These are phyloP conservation scores for Aspergillus costaricaensis DNA, from an alignment of 2,329 filamentous ascomycete species.

Conservation along the genomic window DNA sequence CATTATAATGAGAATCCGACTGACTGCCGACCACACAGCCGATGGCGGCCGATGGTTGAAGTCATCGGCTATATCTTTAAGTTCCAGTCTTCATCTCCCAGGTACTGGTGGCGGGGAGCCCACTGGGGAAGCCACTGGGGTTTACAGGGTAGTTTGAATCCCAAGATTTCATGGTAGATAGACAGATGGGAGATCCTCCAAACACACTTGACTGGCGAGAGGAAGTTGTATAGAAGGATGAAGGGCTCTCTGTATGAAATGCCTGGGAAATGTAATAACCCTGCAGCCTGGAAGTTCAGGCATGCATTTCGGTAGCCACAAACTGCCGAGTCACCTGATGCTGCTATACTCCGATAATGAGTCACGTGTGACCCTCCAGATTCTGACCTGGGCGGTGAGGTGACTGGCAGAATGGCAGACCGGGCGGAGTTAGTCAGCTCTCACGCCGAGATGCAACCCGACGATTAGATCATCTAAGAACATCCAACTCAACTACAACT, in stretches of 20 bases:
- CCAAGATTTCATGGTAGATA: too few relatives aligned
- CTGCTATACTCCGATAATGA: too few relatives aligned
- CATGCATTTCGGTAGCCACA: neutral
- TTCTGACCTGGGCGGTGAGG: too few relatives aligned
- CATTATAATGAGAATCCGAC: neutral
- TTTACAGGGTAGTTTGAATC: too few relatives aligned
- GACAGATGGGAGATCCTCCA: too few relatives aligned
- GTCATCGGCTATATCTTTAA: slow-evolving; percentile 4
- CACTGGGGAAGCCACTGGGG: too few relatives aligned
- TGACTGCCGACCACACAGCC: slow-evolving; percentile 20
- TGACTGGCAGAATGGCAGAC: too few relatives aligned
- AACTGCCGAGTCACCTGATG: neutral
- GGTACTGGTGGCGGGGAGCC: neutral
- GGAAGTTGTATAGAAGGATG: neutral
- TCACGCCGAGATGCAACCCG: too few relatives aligned
- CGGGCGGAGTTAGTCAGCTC: too few relatives aligned
- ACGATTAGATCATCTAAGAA: neutral
- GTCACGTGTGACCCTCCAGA: too few relatives aligned
- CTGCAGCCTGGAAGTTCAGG: neutral
- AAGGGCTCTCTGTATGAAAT: too few relatives aligned
- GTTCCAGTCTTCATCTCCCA: neutral
- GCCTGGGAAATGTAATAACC: too few relatives aligned
- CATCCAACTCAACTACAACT: neutral
- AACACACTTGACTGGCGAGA: neutral
- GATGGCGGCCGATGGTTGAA: slow-evolving; percentile 6